Conservation (phyloP, 768 basidiomycete genomes). For the Sutorius australiensis region DNA sequence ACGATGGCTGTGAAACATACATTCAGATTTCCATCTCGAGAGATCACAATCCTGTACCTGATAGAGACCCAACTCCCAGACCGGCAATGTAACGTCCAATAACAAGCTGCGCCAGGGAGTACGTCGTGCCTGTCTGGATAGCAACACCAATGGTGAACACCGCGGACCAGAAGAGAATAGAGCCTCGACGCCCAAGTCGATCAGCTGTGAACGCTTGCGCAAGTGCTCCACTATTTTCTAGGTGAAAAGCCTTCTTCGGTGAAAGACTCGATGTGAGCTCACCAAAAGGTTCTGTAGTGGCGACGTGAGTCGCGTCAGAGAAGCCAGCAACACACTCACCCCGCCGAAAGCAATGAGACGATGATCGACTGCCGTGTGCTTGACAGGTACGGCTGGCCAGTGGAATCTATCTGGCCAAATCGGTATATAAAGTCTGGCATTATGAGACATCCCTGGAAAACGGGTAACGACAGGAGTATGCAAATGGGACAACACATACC, state of each 20-base stretch:
- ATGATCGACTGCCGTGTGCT: constrained; percentile 71
- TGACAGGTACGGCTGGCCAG: constrained; percentile 51
- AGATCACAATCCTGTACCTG: constrained; percentile 38
- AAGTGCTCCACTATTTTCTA: constrained; percentile 50
- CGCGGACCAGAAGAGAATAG: constrained; percentile 71
- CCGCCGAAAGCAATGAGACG: constrained; percentile 73
- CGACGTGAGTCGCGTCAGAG: background rate
- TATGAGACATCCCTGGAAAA: constrained; percentile 63
- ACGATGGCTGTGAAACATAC: constrained; percentile 41
- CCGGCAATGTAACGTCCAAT: constrained; percentile 75
- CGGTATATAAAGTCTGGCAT: constrained; percentile 73
- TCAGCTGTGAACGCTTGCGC: constrained; percentile 74
- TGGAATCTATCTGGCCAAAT: constrained; percentile 51
- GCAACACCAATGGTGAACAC: constrained; percentile 69
- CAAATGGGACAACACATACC: constrained; percentile 32
- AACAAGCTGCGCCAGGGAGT: constrained; percentile 61
- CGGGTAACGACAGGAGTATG: background rate
- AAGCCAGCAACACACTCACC: constrained; percentile 33
- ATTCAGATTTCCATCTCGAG: background rate
- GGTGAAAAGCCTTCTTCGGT: constrained; percentile 1
- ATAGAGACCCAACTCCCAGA: constrained; percentile 72
- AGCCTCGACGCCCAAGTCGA: constrained; percentile 64
- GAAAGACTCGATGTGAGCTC: constrained; percentile 13
- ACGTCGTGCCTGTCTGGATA: constrained; percentile 63
- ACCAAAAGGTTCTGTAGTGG: constrained; percentile 48